Base-by-base conservation (phyloP, 306 rosid genomes). In the Prunus kanzakura region DNA sequence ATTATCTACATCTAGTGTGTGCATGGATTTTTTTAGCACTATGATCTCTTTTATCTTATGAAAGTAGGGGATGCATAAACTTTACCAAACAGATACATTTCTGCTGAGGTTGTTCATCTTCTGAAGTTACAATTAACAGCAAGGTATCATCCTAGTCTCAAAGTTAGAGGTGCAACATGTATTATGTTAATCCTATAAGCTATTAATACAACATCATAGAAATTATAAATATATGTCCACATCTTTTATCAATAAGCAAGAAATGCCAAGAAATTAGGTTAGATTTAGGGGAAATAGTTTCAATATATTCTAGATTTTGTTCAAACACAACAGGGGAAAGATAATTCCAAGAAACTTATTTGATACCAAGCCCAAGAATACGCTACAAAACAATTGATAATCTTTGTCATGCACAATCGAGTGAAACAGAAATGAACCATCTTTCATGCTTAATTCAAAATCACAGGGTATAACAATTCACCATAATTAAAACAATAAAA, bases 21-120 rank as follows among this genome's bases (percentile, higher is more conserved):
- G 43, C 3, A 29, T 16, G 46, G 54, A 19, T 16, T 29, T 64
- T 32, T 5, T 35, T 35, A 35, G 47, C 46, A 64, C 32, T 16
- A 64, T 3, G 43, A 38, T 2, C 32, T 9, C 11, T 47, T 4
- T 47, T 14, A 61, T 73, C 27, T 38, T 20, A 73, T 14, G 69
- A 60, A 19, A 46, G 43, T 4, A 27, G 3, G 55, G 27, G 25
- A 14, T 8, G 12, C 46, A 45, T 23, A 73, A 60, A 8, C 45
- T 18, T 16, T 7, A 73, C 25, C 55, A 73, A 15, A 22, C 43
- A 57, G 20, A 45, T 7, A 27, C 35, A 50, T 62, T 30, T 52
- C 67, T 22, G 61, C 57, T 78, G n/a, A 63, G 49, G 8, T 71
- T 46, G 30, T 15, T 80, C 62, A 72, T 41, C 43, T 58, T 43